Evolutionary conservation across 768 basidiomycete species (phyloP).

Genomic region (Agaricus subrufescens): DNA sequence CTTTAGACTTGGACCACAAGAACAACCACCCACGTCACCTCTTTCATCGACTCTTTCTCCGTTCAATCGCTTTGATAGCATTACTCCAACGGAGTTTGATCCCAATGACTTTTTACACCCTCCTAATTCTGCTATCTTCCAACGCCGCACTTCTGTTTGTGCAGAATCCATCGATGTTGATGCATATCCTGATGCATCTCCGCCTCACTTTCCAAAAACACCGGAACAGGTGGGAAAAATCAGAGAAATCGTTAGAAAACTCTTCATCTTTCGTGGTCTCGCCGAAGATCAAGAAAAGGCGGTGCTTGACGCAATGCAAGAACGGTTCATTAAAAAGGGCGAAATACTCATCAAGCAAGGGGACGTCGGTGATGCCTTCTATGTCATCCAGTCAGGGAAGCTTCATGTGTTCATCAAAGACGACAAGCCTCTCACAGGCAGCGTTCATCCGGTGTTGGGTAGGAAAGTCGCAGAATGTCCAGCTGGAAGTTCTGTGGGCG

Average conservation of each 20-base stretch:
- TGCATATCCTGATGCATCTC: constrained; percentile 55
- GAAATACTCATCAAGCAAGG: constrained; percentile 97
- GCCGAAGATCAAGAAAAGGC: constrained; percentile 95
- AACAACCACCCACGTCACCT: constrained; percentile 59
- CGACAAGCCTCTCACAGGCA: constrained; percentile 58
- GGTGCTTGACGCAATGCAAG: constrained; percentile 94
- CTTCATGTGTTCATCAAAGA: constrained; percentile 71
- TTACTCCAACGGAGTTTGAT: constrained; percentile 43
- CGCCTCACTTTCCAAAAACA: constrained; percentile 76
- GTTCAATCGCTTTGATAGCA: constrained; percentile 47
- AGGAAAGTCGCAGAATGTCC: constrained; percentile 81
- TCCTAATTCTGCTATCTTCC: constrained; percentile 74
- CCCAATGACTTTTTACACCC: constrained; percentile 68
- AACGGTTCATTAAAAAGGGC: constrained; percentile 62
- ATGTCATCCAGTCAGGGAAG: constrained; percentile 89
- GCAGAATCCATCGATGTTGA: constrained; percentile 94
- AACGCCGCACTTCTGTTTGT: constrained; percentile 89
- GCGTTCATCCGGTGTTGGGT: constrained; percentile 68
- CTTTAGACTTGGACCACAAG: constrained; percentile 55
- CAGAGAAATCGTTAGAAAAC: constrained; percentile 78
- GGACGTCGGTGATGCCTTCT: constrained; percentile 95
- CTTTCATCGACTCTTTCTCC: constrained; percentile 42
- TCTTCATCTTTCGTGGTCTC: constrained; percentile 93
- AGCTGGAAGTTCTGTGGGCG: constrained; percentile 87
- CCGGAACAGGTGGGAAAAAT: constrained; percentile 84